A percentile compares a stretch with the other conserved stretches of the same genome.
Evolutionary conservation across 768 basidiomycete genomes (phyloP).

Genomic region (Zangia roseola): DNA sequence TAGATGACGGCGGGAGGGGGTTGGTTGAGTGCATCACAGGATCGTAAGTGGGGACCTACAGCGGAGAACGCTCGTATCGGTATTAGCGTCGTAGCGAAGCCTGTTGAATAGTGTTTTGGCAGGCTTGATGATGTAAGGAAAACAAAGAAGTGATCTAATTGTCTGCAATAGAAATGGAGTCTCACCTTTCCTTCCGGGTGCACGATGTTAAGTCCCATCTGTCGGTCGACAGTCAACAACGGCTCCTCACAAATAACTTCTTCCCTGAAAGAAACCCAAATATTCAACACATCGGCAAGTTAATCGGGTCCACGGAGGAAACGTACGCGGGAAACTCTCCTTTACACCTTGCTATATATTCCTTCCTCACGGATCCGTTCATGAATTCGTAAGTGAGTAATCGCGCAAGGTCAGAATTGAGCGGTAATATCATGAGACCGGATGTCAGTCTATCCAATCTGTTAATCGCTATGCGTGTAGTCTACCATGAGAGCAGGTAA

Average conservation of each 20-base stretch:
- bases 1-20: slow-evolving; percentile 29
- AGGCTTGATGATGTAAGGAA: slow-evolving; percentile 42
- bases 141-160: neutral
- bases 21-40: slow-evolving; percentile 1
- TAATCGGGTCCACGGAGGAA: neutral
- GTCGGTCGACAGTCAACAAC: slow-evolving; percentile 87
- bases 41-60: slow-evolving; percentile 46
- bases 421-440: slow-evolving; percentile 91
- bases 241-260: slow-evolving; percentile 85
- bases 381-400: slow-evolving; percentile 78
- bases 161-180: neutral
- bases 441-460: slow-evolving; percentile 92
- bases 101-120: slow-evolving; percentile 88
- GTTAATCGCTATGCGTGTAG: slow-evolving; percentile 72
- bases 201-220: slow-evolving; percentile 95
- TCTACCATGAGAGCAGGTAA: neutral
- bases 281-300: neutral
- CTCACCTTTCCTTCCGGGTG: slow-evolving; percentile 91
- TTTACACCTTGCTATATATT: slow-evolving; percentile 85
- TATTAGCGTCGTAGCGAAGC: slow-evolving; percentile 74
- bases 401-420: slow-evolving; percentile 66
- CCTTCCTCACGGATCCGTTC: slow-evolving; percentile 80
- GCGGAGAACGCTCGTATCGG: slow-evolving; percentile 82
- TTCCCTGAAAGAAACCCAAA: slow-evolving; percentile 44
- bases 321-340: slow-evolving; percentile 86